Base-by-base conservation (phyloP, 345 rosid genomes). In the Camelina sativa region DNA sequence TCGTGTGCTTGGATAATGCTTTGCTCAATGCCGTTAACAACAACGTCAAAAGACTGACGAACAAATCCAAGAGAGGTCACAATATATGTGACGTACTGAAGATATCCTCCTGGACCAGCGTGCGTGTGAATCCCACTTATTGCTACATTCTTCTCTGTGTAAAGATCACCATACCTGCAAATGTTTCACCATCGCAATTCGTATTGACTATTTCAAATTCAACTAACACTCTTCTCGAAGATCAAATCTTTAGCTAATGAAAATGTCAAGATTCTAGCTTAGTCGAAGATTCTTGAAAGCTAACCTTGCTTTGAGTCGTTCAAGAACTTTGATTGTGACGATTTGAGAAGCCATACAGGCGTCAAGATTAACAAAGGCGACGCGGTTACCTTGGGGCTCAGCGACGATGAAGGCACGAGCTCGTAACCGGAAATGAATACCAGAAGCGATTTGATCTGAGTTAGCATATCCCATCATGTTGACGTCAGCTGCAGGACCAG, bases 391-490 rank as follows among this genome's bases (percentile, higher is more conserved):
- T 41, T 88, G 76, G 0, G 97, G 91, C 77, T 91, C 90, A 0
- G 90, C 97, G 81, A 89, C 96, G 48, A 95, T 90, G 80, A 92
- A 95, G 0, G 96, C 32, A 1, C 99, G 90, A 50, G 98, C 96
- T 28, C 94, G 90, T 79, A 95, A 70, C 68, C 99, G 82, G 83
- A 95, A 87, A 85, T 96, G 99, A 80, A 96, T 40, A 11, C 99
- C 99, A 0, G 97, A 88, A 1, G 97, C 81, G 58, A 80, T 80
- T 85, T 96, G 99, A 1, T 88, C 97, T 4, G 80, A 73, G 69
- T 89, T 87, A 5, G 99, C 97, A 74, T 96, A 96, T 0, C 99
- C 99, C 99, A 96, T 96, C 98, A 96, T 89, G 74, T 96, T 96
- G 62, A 96, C 99, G 81, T 96, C 97, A 43, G 99, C 98, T 8